A percentile compares a stretch with the other conserved stretches of the same genome.
Conservation (phyloP, 83 land plant genomes). For the Thuja plicata region DNA sequence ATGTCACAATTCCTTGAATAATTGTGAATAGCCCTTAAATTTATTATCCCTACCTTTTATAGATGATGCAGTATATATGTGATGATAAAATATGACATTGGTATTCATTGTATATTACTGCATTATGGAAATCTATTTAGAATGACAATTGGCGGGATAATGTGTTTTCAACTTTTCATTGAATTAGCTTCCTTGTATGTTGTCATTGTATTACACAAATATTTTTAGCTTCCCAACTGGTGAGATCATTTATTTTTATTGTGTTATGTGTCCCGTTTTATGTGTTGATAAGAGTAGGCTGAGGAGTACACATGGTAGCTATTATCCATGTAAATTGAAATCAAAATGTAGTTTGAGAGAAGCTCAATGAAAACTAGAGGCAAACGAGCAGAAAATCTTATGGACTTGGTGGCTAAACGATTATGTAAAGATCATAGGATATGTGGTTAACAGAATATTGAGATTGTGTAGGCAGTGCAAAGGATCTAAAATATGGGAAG, state of each 20-base stretch:
- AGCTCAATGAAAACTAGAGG: background rate
- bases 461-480: background rate
- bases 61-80: background rate
- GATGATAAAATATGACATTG: background rate
- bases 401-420: background rate
- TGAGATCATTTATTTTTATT: background rate
- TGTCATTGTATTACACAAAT: background rate
- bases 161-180: background rate
- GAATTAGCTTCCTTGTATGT: background rate
- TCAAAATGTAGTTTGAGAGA: background rate
- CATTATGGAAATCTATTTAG: background rate
- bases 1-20: background rate
- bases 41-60: background rate
- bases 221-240: background rate
- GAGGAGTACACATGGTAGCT: background rate
- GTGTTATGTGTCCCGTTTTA: background rate
- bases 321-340: background rate
- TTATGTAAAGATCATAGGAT: background rate
- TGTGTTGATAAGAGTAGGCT: background rate
- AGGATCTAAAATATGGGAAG: background rate
- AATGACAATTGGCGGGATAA: background rate
- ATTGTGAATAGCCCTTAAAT: background rate
- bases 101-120: background rate
- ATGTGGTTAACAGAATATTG: background rate
- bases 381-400: background rate